phyloP scores from a whole-genome alignment of 768 basidiomycete genomes.

The Termitomyces sp. region DNA sequence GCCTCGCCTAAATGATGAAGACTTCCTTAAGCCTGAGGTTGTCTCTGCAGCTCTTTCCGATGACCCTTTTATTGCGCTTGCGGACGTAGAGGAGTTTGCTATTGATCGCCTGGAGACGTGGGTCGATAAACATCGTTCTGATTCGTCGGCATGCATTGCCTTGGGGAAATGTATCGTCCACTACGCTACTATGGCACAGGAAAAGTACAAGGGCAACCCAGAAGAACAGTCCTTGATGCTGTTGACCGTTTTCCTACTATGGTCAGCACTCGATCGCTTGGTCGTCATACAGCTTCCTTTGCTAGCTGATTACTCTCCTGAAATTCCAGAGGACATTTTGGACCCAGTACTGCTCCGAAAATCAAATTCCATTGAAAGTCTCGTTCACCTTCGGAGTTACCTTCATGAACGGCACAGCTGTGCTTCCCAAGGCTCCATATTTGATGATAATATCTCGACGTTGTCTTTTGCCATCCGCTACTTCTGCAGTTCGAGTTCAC shows the following conservation, averaged over 20 bases:
- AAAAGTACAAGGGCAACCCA: background rate
- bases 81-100: background rate
- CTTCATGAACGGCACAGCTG: background rate
- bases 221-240: background rate
- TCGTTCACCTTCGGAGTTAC: background rate
- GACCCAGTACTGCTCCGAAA: background rate
- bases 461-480: background rate
- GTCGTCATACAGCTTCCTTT: background rate
- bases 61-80: background rate
- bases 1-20: background rate
- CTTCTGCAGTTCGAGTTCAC: background rate
- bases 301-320: background rate
- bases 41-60: background rate
- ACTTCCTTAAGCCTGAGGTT: background rate
- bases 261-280: background rate
- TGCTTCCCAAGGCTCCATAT: background rate
- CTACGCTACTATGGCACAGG: background rate
- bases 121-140: background rate
- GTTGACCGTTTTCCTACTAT: background rate
- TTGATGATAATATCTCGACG: background rate
- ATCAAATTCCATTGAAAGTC: background rate
- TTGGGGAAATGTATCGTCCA: background rate
- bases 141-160: background rate
- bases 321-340: background rate
- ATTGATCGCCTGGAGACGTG: background rate